Base-by-base conservation (phyloP, 495 filamentous ascomycete genomes). In the Penicillium parvum region DNA sequence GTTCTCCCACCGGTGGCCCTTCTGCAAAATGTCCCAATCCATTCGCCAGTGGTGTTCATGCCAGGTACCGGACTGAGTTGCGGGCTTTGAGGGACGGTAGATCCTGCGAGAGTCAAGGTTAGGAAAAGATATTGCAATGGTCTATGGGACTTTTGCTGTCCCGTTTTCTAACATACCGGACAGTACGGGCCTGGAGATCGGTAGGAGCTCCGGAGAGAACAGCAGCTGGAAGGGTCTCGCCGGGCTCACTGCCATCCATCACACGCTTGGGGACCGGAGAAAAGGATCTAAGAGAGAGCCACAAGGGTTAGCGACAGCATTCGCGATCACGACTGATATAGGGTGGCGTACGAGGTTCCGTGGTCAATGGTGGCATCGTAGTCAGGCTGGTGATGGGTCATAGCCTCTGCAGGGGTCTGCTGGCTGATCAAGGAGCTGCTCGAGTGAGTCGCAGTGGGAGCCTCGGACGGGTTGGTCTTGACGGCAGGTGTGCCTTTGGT, bases 1-100 rank as follows among this genome's bases (percentile, higher is more conserved):
- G 69, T 99, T 99, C 76, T 99, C 92, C 92, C 92, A 97, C 57
- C 92, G 81, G 64, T 97, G 86, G 37, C 84, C 84, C 69, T 86
- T 94, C 49, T 74, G 71, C 21, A 96, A 69, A 30, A 91, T 77
- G 67, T 99, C 92, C 92, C 92, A 99, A 63, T 99, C 92, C 90
- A 99, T 96, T 28, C 86, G 85, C 92, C 92, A 99, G 50, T 87
- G 79, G 53, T 85, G 81, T 40, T 74, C 66, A 50, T 86, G 82
- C 81, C 84, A 89, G 46, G 77, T 78, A 56, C 91, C 91, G 20
- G 90, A 96, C 62, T 99, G 92, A 7, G 91, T 95, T 28, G 92
- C 90, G 20, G 94, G 76, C 65, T 99, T 99, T 38, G 88, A 61
- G 12, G 87, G 87, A 52, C 83, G 79, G 73, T 83, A 96, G 66